These are phyloP conservation scores for Theileria luwenshuni DNA, from an alignment of 169 alveolate species.

Conservation along the genomic window DNA sequence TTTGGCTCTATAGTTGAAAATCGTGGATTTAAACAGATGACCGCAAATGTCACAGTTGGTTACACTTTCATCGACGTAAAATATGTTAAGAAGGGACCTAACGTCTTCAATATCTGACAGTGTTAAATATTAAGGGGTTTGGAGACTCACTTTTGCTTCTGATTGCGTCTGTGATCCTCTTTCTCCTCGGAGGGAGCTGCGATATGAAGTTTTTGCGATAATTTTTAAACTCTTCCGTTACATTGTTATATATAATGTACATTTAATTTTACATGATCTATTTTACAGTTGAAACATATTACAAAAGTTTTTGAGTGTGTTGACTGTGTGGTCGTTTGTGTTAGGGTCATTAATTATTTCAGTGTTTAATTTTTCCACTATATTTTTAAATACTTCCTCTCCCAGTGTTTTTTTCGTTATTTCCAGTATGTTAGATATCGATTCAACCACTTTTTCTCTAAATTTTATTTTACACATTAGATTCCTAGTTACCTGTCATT, in stretches of 20 bases:
- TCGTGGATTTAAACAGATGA: conserved; percentile 14
- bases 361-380: background rate
- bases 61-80: conserved; percentile 25
- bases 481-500: background rate
- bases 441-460: background rate
- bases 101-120: conserved; percentile 53
- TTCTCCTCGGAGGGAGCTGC: conserved; percentile 56
- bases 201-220: conserved; percentile 45
- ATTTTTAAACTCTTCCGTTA: conserved; percentile 44
- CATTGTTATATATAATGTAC: conserved; percentile 53
- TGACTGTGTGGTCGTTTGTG: conserved; percentile 15
- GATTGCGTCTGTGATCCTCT: conserved; percentile 52
- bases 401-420: conserved; percentile 1
- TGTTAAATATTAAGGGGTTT: background rate
- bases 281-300: background rate
- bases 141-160: conserved; percentile 30
- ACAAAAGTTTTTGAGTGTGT: background rate
- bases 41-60: conserved; percentile 51
- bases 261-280: conserved; percentile 2
- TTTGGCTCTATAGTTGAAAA: background rate
- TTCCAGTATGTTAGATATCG: background rate
- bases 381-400: background rate
- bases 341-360: conserved; percentile 2
- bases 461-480: background rate
- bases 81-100: conserved; percentile 35